Evolutionary conservation across 2,329 filamentous ascomycete species (phyloP), one percentile per base, ranked within the genome.

Genomic region (Coniochaeta ligniaria): DNA sequence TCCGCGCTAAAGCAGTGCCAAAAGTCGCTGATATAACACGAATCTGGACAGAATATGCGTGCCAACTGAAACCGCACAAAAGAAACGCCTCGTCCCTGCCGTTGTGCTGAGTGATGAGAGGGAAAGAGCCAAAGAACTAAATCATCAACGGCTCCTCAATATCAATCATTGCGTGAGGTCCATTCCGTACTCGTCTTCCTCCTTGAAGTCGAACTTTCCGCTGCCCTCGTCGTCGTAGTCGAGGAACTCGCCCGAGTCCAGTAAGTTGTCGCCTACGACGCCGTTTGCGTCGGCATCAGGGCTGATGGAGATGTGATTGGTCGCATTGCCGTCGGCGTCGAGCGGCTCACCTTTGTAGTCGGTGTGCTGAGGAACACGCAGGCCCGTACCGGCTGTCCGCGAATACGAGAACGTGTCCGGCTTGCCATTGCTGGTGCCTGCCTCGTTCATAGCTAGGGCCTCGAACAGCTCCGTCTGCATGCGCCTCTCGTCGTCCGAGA

Each of bases 381-480:
- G 84, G 16, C 94, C 93, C 59, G 87, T 92, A 38, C 94, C 94
- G 31, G 89, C 85, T 17, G 85, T 87, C 62, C 95, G 88, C 26
- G 92, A 90, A 77, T 99, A 99, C 14, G 85, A 84, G 72, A 96
- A 93, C n/a, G 59, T 62, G 47, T 60, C 65, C 52, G 66, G 62
- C 45, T 67, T 65, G 26, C 62, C 64, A 17, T 65, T 64, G 8
- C 63, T 64, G 9, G 82, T 87, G 36, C 81, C 82, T 8, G 83
- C 78, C 52, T 91, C 89, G 65, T 92, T 95, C 80, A 89, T 93
- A 72, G 89, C 81, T 70, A 97, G 85, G 20, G 94, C 90, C 69
- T 96, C 91, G 72, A 92, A 83, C 56, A 98, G 85, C 74, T 99
- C 95, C 1, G 90, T 92, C 65, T 93, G 91, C 95, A 99, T 98